Evolutionary conservation across 2,329 filamentous ascomycete genomes (phyloP).

Genomic region (Helotiales sp.): DNA sequence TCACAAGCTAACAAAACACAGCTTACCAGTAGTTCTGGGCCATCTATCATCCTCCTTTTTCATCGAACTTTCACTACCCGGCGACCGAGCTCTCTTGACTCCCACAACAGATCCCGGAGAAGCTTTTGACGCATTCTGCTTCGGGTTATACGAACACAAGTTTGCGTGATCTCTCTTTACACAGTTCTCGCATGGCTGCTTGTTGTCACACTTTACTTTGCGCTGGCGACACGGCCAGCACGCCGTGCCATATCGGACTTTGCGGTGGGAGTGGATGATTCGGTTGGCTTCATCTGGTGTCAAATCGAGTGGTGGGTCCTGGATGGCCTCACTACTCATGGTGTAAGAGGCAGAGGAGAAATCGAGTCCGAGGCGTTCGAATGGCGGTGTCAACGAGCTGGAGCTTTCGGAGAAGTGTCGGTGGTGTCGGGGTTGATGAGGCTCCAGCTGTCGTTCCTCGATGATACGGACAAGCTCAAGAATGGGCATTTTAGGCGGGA

Average conservation of each 20-base stretch:
- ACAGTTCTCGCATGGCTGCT: conserved; percentile 71
- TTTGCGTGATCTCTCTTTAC: conserved; percentile 68
- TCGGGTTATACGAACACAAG: conserved; percentile 71
- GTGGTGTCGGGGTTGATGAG: conserved; percentile 15
- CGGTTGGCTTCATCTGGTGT: conserved; percentile 66
- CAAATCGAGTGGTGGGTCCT: conserved; percentile 34
- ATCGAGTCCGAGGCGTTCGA: conserved; percentile 18
- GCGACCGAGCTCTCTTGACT: conserved; percentile 38
- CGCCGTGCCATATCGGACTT: conserved; percentile 62
- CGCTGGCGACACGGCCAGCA: conserved; percentile 72
- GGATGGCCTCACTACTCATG: conserved; percentile 34
- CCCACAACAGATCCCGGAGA: conserved; percentile 31
- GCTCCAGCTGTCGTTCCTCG: not conserved
- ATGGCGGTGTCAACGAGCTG: conserved; percentile 5
- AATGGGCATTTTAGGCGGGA: conserved; percentile 11
- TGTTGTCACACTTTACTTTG: conserved; percentile 73
- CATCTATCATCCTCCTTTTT: conserved; percentile 41
- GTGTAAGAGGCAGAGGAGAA: conserved; percentile 20
- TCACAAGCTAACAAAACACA: not conserved
- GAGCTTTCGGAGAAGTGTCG: conserved; percentile 30
- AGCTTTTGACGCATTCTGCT: conserved; percentile 46
- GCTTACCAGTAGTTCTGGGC: conserved; percentile 42
- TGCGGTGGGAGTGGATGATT: conserved; percentile 72
- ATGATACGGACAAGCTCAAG: not conserved
- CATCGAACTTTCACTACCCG: conserved; percentile 38